Conservation (phyloP, 441 rosid species). For the Populus hybrid region DNA sequence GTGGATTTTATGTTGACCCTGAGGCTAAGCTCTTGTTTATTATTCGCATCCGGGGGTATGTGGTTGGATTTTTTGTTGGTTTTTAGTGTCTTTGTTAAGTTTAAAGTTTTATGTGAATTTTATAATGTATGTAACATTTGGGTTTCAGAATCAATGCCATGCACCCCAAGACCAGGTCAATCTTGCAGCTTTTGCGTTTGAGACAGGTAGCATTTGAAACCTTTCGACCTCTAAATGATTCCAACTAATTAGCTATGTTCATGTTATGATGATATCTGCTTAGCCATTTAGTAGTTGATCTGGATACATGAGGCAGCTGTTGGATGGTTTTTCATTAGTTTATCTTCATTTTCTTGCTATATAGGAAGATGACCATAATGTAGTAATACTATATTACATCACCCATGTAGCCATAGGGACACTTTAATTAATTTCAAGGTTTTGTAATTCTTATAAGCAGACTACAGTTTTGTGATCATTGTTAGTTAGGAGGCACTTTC, state of each 20-base stretch:
- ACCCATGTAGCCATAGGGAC: neutral
- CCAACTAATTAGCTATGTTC: neutral
- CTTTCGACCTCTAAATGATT: neutral
- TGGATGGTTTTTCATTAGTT: neutral
- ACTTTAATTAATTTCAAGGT: neutral
- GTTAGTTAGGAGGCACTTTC: neutral
- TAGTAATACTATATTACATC: neutral
- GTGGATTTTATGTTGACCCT: constrained; percentile 81
- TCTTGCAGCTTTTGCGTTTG: constrained; percentile 65
- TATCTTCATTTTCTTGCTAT: no score
- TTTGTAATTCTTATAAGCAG: neutral
- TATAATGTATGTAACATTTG: neutral
- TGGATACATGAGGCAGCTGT: neutral
- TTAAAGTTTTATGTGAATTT: neutral
- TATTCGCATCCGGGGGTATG: constrained; percentile 77
- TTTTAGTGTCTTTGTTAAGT: neutral
- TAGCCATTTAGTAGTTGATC: neutral
- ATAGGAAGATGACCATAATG: neutral
- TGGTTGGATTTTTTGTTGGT: neutral
- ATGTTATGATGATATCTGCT: neutral
- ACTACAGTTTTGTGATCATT: neutral
- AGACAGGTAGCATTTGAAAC: constrained; percentile 47
- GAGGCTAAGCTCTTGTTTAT: constrained; percentile 82
- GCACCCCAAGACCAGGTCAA: constrained; percentile 65
- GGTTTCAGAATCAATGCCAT: constrained; percentile 68